Evolutionary conservation across 768 basidiomycete genomes (phyloP).

Genomic region (Lanmaoa rubissima): DNA sequence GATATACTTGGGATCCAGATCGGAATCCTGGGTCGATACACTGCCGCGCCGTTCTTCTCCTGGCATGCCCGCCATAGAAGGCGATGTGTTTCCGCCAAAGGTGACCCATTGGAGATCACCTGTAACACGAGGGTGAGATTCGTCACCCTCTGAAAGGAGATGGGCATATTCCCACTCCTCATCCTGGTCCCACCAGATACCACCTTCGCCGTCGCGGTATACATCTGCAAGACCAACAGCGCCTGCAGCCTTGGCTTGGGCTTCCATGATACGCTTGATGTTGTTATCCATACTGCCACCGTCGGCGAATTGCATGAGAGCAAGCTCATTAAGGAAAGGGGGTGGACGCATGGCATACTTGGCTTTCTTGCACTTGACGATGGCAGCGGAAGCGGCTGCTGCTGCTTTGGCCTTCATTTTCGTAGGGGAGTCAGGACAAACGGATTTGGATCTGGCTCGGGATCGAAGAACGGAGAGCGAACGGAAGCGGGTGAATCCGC

Average conservation of each 20-base stretch:
- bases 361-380: constrained; percentile 51
- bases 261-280: constrained; percentile 51
- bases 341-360: constrained; percentile 45
- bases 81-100: constrained; percentile 34
- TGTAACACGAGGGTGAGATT: constrained; percentile 20
- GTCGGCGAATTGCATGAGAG: constrained; percentile 65
- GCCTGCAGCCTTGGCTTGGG: constrained; percentile 48
- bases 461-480: constrained; percentile 50
- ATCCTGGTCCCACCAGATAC: constrained; percentile 69
- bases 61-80: constrained; percentile 2
- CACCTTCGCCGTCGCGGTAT: constrained; percentile 58
- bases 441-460: constrained; percentile 39
- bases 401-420: constrained; percentile 21
- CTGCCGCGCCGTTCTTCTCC: constrained; percentile 42
- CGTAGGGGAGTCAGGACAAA: constrained; percentile 27
- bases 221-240: constrained; percentile 44
- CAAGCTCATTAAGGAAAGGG: constrained; percentile 63
- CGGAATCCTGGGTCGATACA: constrained; percentile 52
- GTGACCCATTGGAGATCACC: constrained; percentile 45
- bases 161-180: constrained; percentile 70
- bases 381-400: too few relatives aligned
- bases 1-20: constrained; percentile 49
- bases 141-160: constrained; percentile 45
- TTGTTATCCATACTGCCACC: constrained; percentile 60
- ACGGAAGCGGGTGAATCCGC: constrained; percentile 44